A percentile compares a stretch with the other conserved stretches of the same genome.
These are phyloP conservation scores for Nidularia sp. DNA, from an alignment of 768 basidiomycete species.

Conservation along the genomic window DNA sequence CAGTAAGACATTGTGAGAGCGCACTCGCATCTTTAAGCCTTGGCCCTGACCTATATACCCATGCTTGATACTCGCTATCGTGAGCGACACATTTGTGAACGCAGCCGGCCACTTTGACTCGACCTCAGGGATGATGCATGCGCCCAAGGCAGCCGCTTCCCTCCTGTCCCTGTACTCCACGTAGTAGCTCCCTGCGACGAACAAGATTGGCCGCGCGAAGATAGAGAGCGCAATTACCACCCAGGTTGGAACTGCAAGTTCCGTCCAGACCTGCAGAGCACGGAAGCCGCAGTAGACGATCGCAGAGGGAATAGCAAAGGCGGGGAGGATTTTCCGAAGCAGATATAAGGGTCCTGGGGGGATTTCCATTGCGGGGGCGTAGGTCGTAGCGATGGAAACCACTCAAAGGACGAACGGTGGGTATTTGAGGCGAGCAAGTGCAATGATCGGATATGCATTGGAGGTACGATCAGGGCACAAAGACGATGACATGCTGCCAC, in stretches of 20 bases:
- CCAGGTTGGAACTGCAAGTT: not conserved
- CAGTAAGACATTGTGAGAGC: not conserved
- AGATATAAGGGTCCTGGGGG: conserved; percentile 2
- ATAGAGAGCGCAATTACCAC: not conserved
- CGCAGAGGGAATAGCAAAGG: conserved; percentile 8
- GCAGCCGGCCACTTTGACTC: conserved; percentile 17
- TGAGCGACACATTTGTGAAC: conserved; percentile 3
- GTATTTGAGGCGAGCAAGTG: no score
- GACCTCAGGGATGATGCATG: conserved; percentile 25
- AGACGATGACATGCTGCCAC: no score
- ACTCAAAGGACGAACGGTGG: no score
- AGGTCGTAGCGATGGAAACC: no score
- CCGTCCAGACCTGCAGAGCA: not conserved
- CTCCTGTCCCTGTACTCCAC: conserved; percentile 13
- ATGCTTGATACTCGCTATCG: no score
- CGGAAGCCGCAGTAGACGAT: conserved; percentile 4
- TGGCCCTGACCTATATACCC: no score
- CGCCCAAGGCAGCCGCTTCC: conserved; percentile 24
- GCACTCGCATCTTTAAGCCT: no score
- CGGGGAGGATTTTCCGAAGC: conserved; percentile 3
- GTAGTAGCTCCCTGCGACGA: conserved; percentile 5
- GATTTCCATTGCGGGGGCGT: not conserved
- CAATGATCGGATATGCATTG: no score
- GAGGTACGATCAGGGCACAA: no score
- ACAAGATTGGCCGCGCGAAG: not conserved